Evolutionary conservation across 108 stramenopile genomes (phyloP).

Genomic region (Skeletonema menzelii): DNA sequence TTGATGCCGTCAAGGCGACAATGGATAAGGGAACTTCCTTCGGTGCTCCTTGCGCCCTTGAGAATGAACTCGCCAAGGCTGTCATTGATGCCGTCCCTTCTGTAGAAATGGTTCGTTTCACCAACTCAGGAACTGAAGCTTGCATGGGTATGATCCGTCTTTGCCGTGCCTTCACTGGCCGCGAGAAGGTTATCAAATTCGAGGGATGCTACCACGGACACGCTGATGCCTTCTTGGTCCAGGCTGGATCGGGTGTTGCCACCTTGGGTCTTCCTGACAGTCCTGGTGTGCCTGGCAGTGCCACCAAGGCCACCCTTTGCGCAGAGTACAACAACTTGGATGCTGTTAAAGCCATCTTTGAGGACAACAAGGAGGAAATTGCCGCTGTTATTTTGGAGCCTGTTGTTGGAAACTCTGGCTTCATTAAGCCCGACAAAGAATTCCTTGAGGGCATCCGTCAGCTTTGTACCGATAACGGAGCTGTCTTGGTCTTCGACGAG

Average conservation of each 20-base stretch:
- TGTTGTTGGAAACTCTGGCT: slow-evolving; percentile 98
- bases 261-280: slow-evolving; percentile 97
- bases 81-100: slow-evolving; percentile 97
- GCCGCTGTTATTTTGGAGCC: slow-evolving; percentile 97
- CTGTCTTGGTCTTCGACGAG: slow-evolving; percentile 97
- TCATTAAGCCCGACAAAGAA: slow-evolving; percentile 96
- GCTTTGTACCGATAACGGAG: slow-evolving; percentile 84
- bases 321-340: slow-evolving; percentile 98
- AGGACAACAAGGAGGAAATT: slow-evolving; percentile 89
- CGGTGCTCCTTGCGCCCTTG: slow-evolving; percentile 94
- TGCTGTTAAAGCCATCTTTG: slow-evolving; percentile 86
- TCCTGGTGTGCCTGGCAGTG: slow-evolving; percentile 92
- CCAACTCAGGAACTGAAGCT: slow-evolving; percentile 98
- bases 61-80: slow-evolving; percentile 96
- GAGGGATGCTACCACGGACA: slow-evolving; percentile 99
- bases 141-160: slow-evolving; percentile 99
- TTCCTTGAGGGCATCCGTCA: slow-evolving; percentile 93
- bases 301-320: slow-evolving; percentile 92
- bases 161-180: slow-evolving; percentile 92
- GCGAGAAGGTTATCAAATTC: slow-evolving; percentile 98
- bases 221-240: slow-evolving; percentile 96
- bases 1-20: slow-evolving; percentile 86
- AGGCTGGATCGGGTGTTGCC: slow-evolving; percentile 98
- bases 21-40: slow-evolving; percentile 98
- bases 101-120: slow-evolving; percentile 99